phyloP scores from a whole-genome alignment of 352 stramenopile genomes.

The Pythium grandisporangium region DNA sequence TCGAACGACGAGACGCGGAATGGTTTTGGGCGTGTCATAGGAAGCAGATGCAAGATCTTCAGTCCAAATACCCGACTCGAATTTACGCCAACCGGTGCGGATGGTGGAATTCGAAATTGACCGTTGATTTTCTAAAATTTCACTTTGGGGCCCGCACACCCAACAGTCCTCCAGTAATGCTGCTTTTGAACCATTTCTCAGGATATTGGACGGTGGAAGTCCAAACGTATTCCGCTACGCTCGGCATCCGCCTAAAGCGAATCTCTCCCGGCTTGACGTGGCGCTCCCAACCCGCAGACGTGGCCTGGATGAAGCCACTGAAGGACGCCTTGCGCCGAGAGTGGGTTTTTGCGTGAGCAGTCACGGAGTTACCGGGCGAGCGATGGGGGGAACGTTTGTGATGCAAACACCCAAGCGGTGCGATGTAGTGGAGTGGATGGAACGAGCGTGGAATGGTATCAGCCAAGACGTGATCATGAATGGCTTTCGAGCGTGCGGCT shows the following conservation, averaged over 20 bases:
- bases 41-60: conserved; percentile 7
- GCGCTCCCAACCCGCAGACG: conserved; percentile 7
- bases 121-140: conserved; percentile 1
- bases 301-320: conserved; percentile 9
- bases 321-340: conserved; percentile 2
- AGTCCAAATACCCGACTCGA: background rate
- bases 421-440: too few species aligned
- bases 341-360: too few species aligned
- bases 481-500: too few species aligned
- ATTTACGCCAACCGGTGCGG: conserved; percentile 16
- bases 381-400: too few species aligned
- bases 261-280: conserved; percentile 10
- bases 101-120: conserved; percentile 14
- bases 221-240: background rate
- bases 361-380: too few species aligned
- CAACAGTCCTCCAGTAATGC: conserved; percentile 2
- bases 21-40: conserved; percentile 17
- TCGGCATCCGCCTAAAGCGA: conserved; percentile 6
- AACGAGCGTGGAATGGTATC: too few species aligned
- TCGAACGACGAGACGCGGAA: background rate
- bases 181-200: conserved; percentile 8
- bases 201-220: conserved; percentile 8
- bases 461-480: too few species aligned
- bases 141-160: conserved; percentile 7
- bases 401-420: too few species aligned